Conservation (phyloP, 768 basidiomycete genomes). For the Calocybe cyanea region DNA sequence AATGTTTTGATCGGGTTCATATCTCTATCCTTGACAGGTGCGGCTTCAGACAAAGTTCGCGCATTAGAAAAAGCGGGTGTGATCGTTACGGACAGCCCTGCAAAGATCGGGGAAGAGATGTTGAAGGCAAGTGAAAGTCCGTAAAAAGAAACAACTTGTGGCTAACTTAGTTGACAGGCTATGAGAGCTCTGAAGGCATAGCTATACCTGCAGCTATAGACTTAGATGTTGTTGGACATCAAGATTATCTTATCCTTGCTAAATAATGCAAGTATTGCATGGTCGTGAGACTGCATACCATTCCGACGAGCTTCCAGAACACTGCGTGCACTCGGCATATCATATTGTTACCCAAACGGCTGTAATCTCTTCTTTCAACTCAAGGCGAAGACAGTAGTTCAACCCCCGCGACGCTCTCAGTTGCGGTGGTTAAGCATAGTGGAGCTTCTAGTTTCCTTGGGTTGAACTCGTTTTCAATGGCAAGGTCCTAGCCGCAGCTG, state of each 20-base stretch:
- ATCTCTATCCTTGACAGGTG: constrained; percentile 41
- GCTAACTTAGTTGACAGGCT: constrained; percentile 41
- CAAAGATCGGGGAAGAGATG: constrained; percentile 89
- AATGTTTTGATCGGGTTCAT: neutral
- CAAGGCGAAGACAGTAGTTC: no score
- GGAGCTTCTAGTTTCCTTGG: no score
- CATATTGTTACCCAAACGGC: no score
- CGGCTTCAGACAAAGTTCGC: constrained; percentile 90
- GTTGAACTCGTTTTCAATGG: no score
- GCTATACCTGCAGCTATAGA: constrained; percentile 20
- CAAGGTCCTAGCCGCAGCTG: no score
- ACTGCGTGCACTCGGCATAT: no score
- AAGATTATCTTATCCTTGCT: neutral
- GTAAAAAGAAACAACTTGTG: neutral
- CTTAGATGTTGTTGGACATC: constrained; percentile 11
- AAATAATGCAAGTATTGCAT: constrained; percentile 23
- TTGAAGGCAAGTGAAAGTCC: constrained; percentile 57
- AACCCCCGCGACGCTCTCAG: no score
- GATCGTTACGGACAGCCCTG: constrained; percentile 92
- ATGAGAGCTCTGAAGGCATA: constrained; percentile 50
- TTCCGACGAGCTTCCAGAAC: no score
- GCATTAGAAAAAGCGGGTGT: constrained; percentile 90
- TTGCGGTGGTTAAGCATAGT: no score
- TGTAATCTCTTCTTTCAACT: no score
- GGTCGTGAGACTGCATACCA: no score